These are phyloP conservation scores for Suillus clintonianus DNA, from an alignment of 768 basidiomycete genomes.

Conservation along the genomic window DNA sequence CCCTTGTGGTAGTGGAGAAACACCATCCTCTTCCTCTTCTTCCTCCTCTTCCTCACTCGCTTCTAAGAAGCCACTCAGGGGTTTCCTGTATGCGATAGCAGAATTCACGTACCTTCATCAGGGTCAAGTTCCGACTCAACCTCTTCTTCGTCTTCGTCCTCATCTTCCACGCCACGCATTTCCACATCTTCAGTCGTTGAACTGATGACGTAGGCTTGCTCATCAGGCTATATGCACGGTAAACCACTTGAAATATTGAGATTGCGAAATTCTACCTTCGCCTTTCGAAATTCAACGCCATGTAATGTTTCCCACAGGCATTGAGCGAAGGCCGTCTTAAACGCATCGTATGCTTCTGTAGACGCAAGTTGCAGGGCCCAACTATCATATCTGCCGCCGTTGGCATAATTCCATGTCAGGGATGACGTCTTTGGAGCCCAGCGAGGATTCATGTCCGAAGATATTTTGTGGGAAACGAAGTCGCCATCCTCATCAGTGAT, in stretches of 20 bases:
- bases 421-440: conserved; percentile 64
- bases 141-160: conserved; percentile 80
- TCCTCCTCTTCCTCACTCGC: conserved; percentile 41
- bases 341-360: conserved; percentile 55
- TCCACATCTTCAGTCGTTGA: conserved; percentile 82
- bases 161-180: conserved; percentile 77
- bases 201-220: conserved; percentile 80
- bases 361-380: conserved; percentile 80
- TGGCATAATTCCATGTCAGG: conserved; percentile 86
- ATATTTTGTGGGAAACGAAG: conserved; percentile 62
- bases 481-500: conserved; percentile 52
- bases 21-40: conserved; percentile 46
- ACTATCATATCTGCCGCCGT: conserved; percentile 59
- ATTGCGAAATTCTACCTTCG: conserved; percentile 54
- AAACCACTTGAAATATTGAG: neutral
- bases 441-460: conserved; percentile 70
- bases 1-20: conserved; percentile 46
- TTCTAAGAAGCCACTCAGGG: conserved; percentile 33
- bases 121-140: conserved; percentile 68
- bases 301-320: conserved; percentile 83
- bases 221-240: conserved; percentile 60
- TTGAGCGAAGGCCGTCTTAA: conserved; percentile 65
- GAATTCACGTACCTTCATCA: conserved; percentile 50
- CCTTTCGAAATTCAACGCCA: conserved; percentile 72
- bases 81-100: neutral